phyloP scores from a whole-genome alignment of 805 yeast genomes.

The Sugiyamaella valdiviana region DNA sequence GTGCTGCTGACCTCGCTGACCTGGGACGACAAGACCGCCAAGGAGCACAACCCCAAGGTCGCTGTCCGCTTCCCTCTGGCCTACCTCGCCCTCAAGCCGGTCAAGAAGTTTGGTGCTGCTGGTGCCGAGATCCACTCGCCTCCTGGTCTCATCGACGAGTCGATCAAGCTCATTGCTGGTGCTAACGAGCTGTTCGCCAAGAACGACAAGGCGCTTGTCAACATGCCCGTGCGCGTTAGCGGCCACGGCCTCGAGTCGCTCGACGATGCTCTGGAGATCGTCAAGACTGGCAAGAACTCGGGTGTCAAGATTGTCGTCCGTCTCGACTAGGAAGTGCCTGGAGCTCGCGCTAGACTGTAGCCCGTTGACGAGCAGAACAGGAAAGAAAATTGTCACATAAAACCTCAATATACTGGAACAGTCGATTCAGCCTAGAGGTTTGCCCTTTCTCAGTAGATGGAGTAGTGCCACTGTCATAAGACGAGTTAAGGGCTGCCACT shows the following conservation, averaged over 20 bases:
- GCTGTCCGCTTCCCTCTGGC: slow-evolving; percentile 11
- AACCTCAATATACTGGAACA: no score
- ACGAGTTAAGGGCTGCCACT: no score
- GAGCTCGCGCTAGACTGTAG: not conserved
- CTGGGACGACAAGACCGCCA: slow-evolving; percentile 4
- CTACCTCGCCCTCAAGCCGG: slow-evolving; percentile 13
- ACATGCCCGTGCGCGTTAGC: slow-evolving; percentile 14
- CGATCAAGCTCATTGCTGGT: slow-evolving; percentile 2
- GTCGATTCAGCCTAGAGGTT: no score
- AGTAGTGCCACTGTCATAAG: no score
- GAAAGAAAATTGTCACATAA: no score
- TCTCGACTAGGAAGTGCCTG: slow-evolving; percentile 1
- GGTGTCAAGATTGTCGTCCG: slow-evolving; percentile 16
- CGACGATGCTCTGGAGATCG: slow-evolving; percentile 12
- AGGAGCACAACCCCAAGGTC: slow-evolving; percentile 7
- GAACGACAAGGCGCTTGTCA: not conserved
- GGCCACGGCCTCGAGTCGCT: slow-evolving; percentile 12
- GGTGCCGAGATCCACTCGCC: slow-evolving; percentile 9
- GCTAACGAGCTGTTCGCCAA: slow-evolving; percentile 4
- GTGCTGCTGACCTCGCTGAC: slow-evolving; percentile 3
- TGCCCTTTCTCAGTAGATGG: no score
- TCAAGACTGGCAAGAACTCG: slow-evolving; percentile 13
- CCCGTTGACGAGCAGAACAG: no score
- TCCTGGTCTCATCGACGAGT: slow-evolving; percentile 12
- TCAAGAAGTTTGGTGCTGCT: slow-evolving; percentile 11